Base-by-base conservation (phyloP, 371 early-diverging fungal genomes). In the Haplosporangium sp. region DNA sequence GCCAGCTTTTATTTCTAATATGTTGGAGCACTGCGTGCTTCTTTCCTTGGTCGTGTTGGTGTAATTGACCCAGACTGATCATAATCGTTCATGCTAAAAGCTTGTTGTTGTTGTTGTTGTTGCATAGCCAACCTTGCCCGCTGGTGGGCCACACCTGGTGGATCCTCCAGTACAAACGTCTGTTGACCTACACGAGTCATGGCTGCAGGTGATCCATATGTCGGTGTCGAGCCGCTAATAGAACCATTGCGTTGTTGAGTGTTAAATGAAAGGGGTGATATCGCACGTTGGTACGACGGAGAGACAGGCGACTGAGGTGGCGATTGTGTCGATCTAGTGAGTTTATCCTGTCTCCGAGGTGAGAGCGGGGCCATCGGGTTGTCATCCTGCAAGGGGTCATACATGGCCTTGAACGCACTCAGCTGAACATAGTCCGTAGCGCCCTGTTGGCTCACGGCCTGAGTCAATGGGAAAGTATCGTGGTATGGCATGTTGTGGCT, bases 21-120 rank as follows among this genome's bases (percentile, higher is more conserved):
- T 36, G 45, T 9, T 10, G 64, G 64, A 20, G 57, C 12, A 43
- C 20, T n/a, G 8, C 68, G 68, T 1, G 55, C 46, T 42, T 60
- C 68, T n/a, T 67, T 67, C 20, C 55, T 50, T 7, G 61, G 48
- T 37, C 69, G 63, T 12, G 59, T 50, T 20, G 69, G 69, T 62
- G 69, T 36, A 9, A 61, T 46, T 0, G 56, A 18, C 11, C 41
- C 37, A 14, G 58, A 13, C 45, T 41, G 64, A 47, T 46, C 41
- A 50, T 64, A 53, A 1, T 61, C 55, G 9, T 37, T 55, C 14
- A 21, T 16, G 18, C 52, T 38, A 21, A 50, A 29, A 18, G n/a
- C 3, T 18, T 47, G 60, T 23, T 71, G 58, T n/a, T 50, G 23
- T 52, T 62, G 51, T 21, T 48, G 50, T 51, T 59, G 53, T 36